phyloP scores from a whole-genome alignment of 23 red algal genomes.

The Chondrus crispus region DNA sequence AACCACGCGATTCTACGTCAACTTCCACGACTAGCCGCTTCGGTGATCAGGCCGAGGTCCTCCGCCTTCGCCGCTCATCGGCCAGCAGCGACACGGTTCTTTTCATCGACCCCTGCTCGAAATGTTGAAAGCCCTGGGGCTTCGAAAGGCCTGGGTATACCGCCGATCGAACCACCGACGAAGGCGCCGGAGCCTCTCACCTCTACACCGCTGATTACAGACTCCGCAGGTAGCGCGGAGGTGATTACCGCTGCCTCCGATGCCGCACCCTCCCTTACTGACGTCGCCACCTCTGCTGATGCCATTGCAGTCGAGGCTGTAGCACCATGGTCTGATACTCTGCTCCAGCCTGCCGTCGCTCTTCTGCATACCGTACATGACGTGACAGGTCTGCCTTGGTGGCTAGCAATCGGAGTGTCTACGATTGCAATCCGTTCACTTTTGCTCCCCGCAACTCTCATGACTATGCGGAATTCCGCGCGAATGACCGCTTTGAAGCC shows the following conservation, averaged over 20 bases:
- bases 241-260: neutral
- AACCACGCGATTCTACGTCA: neutral
- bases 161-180: neutral
- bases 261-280: neutral
- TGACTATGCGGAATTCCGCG: constrained; percentile 78
- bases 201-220: neutral
- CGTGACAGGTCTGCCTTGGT: constrained; percentile 83
- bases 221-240: neutral
- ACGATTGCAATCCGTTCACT: constrained; percentile 66
- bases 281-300: neutral
- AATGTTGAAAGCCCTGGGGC: neutral
- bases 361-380: constrained; percentile 57
- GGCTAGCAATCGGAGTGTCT: constrained; percentile 55
- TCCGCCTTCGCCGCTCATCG: neutral
- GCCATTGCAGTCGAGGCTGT: constrained; percentile 17
- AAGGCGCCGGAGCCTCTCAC: neutral
- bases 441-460: constrained; percentile 70
- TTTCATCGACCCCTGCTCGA: neutral
- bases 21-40: neutral
- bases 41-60: neutral
- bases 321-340: constrained; percentile 32
- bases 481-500: constrained; percentile 51
- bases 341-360: constrained; percentile 40
- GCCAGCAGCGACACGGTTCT: neutral
- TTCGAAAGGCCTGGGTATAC: neutral